Evolutionary conservation across 2,329 filamentous ascomycete genomes (phyloP), one percentile per base, ranked within the genome.

Genomic region (Beauveria pseudobassiana): DNA sequence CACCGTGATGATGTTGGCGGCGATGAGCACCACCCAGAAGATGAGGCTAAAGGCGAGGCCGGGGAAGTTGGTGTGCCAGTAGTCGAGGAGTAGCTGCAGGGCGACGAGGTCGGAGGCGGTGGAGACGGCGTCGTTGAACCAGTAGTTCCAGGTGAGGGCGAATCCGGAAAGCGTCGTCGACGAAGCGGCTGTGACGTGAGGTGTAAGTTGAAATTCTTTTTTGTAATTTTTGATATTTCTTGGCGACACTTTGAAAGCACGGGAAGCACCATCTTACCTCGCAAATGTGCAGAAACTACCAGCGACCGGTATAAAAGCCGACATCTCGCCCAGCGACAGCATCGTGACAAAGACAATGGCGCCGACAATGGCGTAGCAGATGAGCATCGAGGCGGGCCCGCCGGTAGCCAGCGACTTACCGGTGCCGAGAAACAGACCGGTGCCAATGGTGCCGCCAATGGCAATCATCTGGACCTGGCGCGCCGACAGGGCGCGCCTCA

Each of bases 381-480:
- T 78, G 12, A 87, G 73, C 66, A 85, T 78, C 4, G 82, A 83
- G 0, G 80, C 83, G 5, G 85, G 85, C 0, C 85, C 85, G 34
- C 82, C 85, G 0, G 78, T 85, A 1, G 82, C 78, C 45, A 87
- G 72, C 4, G 83, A 81, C 68, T 82, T 83, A 10, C 85, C 85
- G 0, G 83, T 85, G 34, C 85, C 84, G 6, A 88, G 75, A 65
- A 87, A 87, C 4, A 87, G 72, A 3, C 85, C 85, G 0, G 84
- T 87, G 9, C 82, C 82, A 52, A 85, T 84, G 1, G 81, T 84
- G 42, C 82, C 82, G 22, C 80, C 82, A 54, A 85, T 82, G 49
- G 85, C 86, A 64, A 88, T 86, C 84, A 88, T 87, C 73, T 87
- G 84, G 12, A 87, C 82, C 70, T 87, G 85, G n/a, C 85, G 80